Conservation (phyloP, 352 stramenopile genomes). For the Phytopythium litorale region DNA sequence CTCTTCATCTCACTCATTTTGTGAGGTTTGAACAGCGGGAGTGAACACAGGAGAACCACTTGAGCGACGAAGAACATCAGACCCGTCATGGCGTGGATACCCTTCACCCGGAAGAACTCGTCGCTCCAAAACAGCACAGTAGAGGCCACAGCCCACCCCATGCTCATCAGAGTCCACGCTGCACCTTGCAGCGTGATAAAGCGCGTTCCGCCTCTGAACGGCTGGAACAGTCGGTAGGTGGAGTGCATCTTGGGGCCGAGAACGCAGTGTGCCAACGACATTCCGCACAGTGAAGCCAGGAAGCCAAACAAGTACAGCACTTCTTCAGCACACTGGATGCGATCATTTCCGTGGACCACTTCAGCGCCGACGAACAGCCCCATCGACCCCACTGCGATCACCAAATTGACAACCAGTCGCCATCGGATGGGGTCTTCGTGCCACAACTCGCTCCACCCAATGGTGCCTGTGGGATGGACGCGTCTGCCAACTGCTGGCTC, state of each 20-base stretch:
- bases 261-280: constrained; percentile 33
- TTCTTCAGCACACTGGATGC: constrained; percentile 25
- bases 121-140: constrained; percentile 46
- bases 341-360: constrained; percentile 14
- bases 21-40: constrained; percentile 31
- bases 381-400: constrained; percentile 24
- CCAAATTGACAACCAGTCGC: constrained; percentile 21
- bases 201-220: constrained; percentile 37
- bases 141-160: constrained; percentile 34
- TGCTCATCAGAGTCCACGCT: constrained; percentile 40
- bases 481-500: background rate
- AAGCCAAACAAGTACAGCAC: constrained; percentile 51
- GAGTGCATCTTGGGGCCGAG: constrained; percentile 33
- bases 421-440: constrained; percentile 20
- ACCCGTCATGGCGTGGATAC: constrained; percentile 39
- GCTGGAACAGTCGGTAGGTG: constrained; percentile 39
- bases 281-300: constrained; percentile 27
- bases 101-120: constrained; percentile 37
- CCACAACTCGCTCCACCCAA: constrained; percentile 18
- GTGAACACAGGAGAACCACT: constrained; percentile 28
- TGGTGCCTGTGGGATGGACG: background rate
- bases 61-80: constrained; percentile 40
- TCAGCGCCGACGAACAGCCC: constrained; percentile 33
- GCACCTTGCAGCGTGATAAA: constrained; percentile 53
- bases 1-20: background rate